Evolutionary conservation across 2,329 filamentous ascomycete genomes (phyloP).

Genomic region (Xylaria sp.): DNA sequence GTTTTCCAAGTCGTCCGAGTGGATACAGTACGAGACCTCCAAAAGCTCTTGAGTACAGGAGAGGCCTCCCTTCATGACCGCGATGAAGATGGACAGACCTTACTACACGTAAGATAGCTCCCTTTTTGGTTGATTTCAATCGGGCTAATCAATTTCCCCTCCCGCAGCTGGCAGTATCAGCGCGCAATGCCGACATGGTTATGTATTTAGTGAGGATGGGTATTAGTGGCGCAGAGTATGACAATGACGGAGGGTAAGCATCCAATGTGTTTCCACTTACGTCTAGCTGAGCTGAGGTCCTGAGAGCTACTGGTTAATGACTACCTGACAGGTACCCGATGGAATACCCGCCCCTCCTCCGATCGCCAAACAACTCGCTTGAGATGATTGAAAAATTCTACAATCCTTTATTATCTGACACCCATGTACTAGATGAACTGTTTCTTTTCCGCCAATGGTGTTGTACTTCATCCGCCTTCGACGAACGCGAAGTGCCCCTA

Average conservation of each 20-base stretch:
- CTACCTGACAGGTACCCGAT: no score
- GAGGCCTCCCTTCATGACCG: conserved; percentile 21
- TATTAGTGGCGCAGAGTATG: not conserved
- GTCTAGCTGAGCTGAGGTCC: no score
- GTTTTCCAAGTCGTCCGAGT: not conserved
- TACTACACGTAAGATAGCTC: conserved; percentile 14
- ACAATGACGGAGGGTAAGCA: not conserved
- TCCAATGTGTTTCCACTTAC: no score
- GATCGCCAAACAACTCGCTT: no score
- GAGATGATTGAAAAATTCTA: no score
- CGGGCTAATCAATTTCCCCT: not conserved
- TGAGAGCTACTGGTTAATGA: no score
- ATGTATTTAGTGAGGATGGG: conserved; percentile 5
- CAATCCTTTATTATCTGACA: not conserved
- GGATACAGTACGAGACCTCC: conserved; percentile 3
- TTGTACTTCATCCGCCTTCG: not conserved
- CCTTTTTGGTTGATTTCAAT: not conserved
- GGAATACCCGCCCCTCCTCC: no score
- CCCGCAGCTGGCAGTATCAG: not conserved
- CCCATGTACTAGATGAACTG: not conserved
- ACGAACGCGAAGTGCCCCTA: not conserved
- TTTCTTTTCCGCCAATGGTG: not conserved
- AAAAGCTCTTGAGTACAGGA: conserved; percentile 13
- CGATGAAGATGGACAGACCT: not conserved
- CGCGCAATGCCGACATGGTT: not conserved